Evolutionary conservation across 2,329 filamentous ascomycete genomes (phyloP).

Genomic region (Fusarium scirpi): DNA sequence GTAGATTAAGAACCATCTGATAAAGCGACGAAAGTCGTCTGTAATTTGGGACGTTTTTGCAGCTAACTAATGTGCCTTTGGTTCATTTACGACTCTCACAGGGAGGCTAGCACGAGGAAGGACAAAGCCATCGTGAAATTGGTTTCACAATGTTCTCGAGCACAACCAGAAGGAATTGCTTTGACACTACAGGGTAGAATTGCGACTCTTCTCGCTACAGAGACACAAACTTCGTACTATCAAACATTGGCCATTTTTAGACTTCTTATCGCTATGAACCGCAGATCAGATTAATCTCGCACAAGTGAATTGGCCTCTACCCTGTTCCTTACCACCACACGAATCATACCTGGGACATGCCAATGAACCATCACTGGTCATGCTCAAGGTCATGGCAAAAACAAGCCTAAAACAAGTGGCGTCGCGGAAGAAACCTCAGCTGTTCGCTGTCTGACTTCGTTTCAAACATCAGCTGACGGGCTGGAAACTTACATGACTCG

Average conservation of each 20-base stretch:
- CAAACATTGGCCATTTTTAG: background rate
- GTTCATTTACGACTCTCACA: rapidly evolving
- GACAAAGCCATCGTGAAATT: background rate
- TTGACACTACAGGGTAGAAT: background rate
- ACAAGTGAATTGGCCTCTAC: background rate
- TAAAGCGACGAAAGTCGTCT: background rate
- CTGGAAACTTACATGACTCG: background rate
- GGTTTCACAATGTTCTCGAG: background rate
- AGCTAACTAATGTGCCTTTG: too few relatives aligned
- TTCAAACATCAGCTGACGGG: background rate
- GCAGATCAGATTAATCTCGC: background rate
- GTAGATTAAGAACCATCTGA: rapidly evolving
- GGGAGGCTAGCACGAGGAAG: rapidly evolving
- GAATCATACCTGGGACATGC: background rate
- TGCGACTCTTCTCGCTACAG: background rate
- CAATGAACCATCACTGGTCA: background rate
- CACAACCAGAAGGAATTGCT: background rate
- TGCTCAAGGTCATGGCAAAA: background rate
- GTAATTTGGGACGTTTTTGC: background rate
- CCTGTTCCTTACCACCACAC: background rate
- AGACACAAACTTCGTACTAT: background rate
- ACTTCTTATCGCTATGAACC: background rate
- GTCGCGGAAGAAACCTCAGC: slow-evolving; percentile 4
- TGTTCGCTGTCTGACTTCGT: background rate
- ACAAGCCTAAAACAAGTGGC: slow-evolving; percentile 2